Conservation (phyloP, 495 filamentous ascomycete genomes). For the Tuber brumale region DNA sequence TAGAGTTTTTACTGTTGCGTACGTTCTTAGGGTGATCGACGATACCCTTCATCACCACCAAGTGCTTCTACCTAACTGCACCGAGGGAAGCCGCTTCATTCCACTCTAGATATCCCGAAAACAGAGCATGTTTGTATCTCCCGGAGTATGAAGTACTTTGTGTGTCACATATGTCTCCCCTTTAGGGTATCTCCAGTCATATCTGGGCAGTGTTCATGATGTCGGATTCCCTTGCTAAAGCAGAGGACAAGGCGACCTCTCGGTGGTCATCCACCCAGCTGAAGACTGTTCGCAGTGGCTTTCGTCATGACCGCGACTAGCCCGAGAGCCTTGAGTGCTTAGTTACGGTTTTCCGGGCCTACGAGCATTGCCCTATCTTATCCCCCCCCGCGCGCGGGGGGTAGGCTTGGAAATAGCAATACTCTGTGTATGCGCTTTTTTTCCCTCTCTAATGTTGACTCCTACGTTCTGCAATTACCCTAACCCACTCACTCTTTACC, state of each 20-base stretch:
- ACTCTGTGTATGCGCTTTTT: slow-evolving; percentile 9
- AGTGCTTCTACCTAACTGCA: slow-evolving; percentile 15
- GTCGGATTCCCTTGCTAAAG: slow-evolving; percentile 1
- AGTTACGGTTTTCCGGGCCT: slow-evolving; percentile 7
- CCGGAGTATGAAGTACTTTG: slow-evolving; percentile 6
- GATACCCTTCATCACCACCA: slow-evolving; percentile 14
- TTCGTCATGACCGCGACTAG: slow-evolving; percentile 26
- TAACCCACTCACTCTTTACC: not conserved
- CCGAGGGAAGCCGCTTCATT: slow-evolving; percentile 31
- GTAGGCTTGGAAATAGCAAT: slow-evolving; percentile 1
- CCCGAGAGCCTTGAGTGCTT: slow-evolving; percentile 19
- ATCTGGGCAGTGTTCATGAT: slow-evolving; percentile 21
- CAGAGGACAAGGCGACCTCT: slow-evolving; percentile 14
- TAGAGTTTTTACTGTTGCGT: slow-evolving; percentile 22
- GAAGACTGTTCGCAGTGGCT: slow-evolving; percentile 23
- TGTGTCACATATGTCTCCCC: slow-evolving; percentile 20
- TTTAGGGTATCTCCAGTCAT: slow-evolving; percentile 11
- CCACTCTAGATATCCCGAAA: slow-evolving; percentile 18
- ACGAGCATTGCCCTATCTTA: slow-evolving; percentile 9
- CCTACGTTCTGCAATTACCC: slow-evolving; percentile 12
- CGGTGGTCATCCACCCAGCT: slow-evolving; percentile 14
- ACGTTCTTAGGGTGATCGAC: slow-evolving; percentile 19
- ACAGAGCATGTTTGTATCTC: slow-evolving; percentile 15
- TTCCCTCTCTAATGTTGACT: slow-evolving; percentile 24
- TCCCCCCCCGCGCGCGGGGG: not conserved